Base-by-base conservation (phyloP, 805 yeast species). In the Ogataea neopini region DNA sequence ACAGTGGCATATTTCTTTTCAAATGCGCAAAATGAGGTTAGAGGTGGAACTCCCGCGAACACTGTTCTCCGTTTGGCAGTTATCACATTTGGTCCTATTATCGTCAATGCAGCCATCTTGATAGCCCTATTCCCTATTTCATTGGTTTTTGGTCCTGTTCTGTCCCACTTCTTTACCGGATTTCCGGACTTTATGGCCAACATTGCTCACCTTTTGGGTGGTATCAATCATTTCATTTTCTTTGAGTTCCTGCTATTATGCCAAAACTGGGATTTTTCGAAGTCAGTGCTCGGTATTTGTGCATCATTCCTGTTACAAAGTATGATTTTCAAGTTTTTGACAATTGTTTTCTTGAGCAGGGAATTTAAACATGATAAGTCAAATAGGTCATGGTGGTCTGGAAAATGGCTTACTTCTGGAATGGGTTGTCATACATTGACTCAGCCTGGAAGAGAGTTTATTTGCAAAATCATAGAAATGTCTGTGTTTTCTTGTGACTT, bases 381-480 rank as follows among this genome's bases (percentile, higher is more conserved):
- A 0, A 86, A 84, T 56, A 62, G 77, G 30, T 84, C 91, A 2
- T 84, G 89, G 88, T 86, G 91, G 90, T 77, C 88, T 9, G 90
- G 91, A 0, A 79, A 74, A 47, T 86, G 92, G 92, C 58, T 76
- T 40, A 74, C 73, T 11, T 73, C 83, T 0, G 82, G 82, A 0
- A 69, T 84, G 38, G 88, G 90, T 0, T 79, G 84, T 80, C 63
- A 75, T 40, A 68, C 79, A 0, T 44, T 84, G 5, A 68, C 83
- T 2, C 90, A 84, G 52, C 90, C 90, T 1, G 49, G 75, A 2
- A 67, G 92, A 56, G 92, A 85, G 59, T 78, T 70, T 43, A 47
- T 78, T 18, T 83, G 88, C 48, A 86, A 86, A 56, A 65, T 77
- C 1, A 74, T 77, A 56, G 94, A 86, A 60, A 71, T 83, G 72